Conservation (phyloP, 2,329 filamentous ascomycete genomes). For the Hawksworthiomyces lignivorus region DNA sequence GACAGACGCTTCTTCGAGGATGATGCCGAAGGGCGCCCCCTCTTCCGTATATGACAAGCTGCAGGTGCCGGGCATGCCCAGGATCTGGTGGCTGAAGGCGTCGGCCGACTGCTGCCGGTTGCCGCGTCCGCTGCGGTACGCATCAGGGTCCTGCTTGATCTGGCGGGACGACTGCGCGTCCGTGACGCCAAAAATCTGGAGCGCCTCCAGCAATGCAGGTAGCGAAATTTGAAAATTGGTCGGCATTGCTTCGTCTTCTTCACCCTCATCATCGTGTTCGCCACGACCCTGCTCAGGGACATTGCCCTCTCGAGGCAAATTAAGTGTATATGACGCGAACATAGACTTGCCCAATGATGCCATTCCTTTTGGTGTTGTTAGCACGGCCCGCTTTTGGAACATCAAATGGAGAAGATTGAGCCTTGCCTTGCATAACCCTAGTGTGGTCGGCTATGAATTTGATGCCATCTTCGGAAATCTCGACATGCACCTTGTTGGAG, state of each 20-base stretch:
- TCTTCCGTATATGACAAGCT: constrained; percentile 68
- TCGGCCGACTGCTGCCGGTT: constrained; percentile 33
- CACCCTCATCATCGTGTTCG: constrained; percentile 29
- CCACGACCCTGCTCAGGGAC: constrained; percentile 30
- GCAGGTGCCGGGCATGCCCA: constrained; percentile 81
- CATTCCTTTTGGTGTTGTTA: constrained; percentile 47
- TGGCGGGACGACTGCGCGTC: constrained; percentile 50
- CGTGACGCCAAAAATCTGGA: constrained; percentile 91
- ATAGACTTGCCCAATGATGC: constrained; percentile 83
- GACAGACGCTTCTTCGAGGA: constrained; percentile 77
- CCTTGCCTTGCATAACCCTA: constrained; percentile 79
- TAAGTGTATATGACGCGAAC: constrained; percentile 78
- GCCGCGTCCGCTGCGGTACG: constrained; percentile 53
- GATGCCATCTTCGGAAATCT: constrained; percentile 78
- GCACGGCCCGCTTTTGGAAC: too few relatives aligned
- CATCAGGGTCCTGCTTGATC: constrained; percentile 51
- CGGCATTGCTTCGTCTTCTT: constrained; percentile 37
- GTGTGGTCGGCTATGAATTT: constrained; percentile 84
- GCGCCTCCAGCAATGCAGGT: constrained; percentile 77
- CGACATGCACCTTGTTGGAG: constrained; percentile 52
- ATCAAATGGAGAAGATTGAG: constrained; percentile 12
- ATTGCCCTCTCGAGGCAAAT: constrained; percentile 34
- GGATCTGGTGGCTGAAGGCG: constrained; percentile 74
- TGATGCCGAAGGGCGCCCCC: constrained; percentile 74
- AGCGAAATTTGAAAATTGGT: constrained; percentile 77